Base-by-base conservation (phyloP, 2,329 filamentous ascomycete species). In the Hymenoscyphus albidus region DNA sequence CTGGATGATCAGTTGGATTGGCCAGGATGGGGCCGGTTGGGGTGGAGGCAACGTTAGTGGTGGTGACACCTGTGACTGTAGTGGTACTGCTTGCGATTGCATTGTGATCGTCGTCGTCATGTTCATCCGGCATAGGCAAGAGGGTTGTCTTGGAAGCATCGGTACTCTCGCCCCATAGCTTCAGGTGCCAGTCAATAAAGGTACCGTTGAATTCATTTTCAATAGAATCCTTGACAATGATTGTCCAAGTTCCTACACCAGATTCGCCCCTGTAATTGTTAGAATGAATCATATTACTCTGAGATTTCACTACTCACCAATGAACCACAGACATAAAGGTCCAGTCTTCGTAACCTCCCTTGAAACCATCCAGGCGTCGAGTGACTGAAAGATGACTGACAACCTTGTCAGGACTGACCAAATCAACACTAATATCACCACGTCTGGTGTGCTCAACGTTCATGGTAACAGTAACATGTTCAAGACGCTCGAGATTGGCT, bases 301-400 rank as follows among this genome's bases (percentile, higher is more conserved):
- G 40, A 58, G 42, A n/a, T 54, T 35, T n/a, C 51, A 58, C 38
- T 22, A 78, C 88, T 78, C 83, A 93, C 91, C 93, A 99, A 76
- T 99, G 95, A 68, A 89, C 93, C 44, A 99, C 95, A 67, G 89
- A 96, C 95, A 99, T 99, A 73, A 99, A 99, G 0, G 94, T 98
- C 95, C 95, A 99, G 78, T 98, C 92, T 44, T 88, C 80, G 76
- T 98, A 99, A 9, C 95, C 95, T 27, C 79, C 77, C 0, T 79
- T 75, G 42, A 83, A 84, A 1, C 83, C 80, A 76, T 99, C 95
- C 27, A 85, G 77, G 65, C 83, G 83, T 69, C 95, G 89, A 1
- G 89, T 81, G 13, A 88, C 90, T 4, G 93, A 90, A 62, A 99
- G 85, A 74, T 97, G 89, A 74, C 92, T 97, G 68, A 92, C 81